A percentile compares a stretch with the other conserved stretches of the same genome.
Conservation (phyloP, 495 filamentous ascomycete genomes). For the Penicillium canescens region DNA sequence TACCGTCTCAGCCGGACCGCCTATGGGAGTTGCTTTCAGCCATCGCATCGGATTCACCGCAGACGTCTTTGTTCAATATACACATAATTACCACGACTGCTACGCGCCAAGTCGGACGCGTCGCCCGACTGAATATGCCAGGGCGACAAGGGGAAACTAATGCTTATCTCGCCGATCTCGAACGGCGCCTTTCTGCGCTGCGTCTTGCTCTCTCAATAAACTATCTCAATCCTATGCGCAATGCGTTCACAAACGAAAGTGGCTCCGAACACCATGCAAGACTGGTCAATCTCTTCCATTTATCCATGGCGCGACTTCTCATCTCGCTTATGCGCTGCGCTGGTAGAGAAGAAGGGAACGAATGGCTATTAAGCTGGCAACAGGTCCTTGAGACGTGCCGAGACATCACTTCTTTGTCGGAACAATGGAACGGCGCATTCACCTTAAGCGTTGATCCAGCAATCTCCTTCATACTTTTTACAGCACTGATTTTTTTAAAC, state of each 20-base stretch:
- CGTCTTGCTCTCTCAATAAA: constrained; percentile 14
- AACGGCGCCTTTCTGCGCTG: constrained; percentile 15
- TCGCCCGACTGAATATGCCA: constrained; percentile 5
- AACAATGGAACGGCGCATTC: constrained; percentile 20
- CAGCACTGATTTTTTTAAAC: constrained; percentile 16
- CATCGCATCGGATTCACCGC: constrained; percentile 1
- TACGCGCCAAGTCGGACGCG: constrained; percentile 13
- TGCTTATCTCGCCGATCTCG: constrained; percentile 3
- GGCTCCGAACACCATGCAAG: constrained; percentile 15
- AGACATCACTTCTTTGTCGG: constrained; percentile 14
- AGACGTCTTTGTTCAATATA: constrained; percentile 10
- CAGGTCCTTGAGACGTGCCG: constrained; percentile 15
- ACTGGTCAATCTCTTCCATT: constrained; percentile 16
- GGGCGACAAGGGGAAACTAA: not conserved
- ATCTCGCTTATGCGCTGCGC: constrained; percentile 3
- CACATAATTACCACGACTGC: constrained; percentile 11
- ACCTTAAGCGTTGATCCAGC: constrained; percentile 21
- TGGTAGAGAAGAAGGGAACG: constrained; percentile 1
- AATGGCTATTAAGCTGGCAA: constrained; percentile 18
- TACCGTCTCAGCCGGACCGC: constrained; percentile 7
- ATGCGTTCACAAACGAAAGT: constrained; percentile 17
- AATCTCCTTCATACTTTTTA: constrained; percentile 18
- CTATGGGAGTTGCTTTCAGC: constrained; percentile 8
- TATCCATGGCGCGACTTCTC: constrained; percentile 13
- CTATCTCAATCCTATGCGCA: constrained; percentile 18